Conservation (phyloP, 139 green algal species). For the Ettlia oleoabundans region DNA sequence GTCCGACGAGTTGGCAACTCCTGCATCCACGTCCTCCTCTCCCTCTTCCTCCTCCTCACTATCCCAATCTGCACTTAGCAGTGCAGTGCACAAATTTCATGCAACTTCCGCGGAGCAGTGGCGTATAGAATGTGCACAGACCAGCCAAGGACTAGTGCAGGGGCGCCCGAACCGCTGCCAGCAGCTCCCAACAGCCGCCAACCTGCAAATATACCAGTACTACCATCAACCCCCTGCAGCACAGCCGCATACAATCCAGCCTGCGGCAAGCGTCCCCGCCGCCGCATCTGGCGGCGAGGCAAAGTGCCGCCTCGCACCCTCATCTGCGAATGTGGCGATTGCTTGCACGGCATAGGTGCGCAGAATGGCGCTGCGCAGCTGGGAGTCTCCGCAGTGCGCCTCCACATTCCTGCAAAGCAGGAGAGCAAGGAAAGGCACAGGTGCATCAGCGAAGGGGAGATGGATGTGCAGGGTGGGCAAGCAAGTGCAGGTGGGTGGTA, state of each 20-base stretch:
- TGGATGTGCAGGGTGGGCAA: too few relatives aligned
- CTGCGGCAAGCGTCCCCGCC: background rate
- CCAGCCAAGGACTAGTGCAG: too few relatives aligned
- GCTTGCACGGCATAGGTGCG: constrained; percentile 38
- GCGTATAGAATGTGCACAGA: too few relatives aligned
- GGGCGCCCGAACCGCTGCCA: too few relatives aligned
- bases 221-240: background rate
- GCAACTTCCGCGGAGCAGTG: background rate
- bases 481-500: too few relatives aligned
- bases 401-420: constrained; percentile 22
- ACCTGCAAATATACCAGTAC: background rate
- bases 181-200: too few relatives aligned
- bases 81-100: too few relatives aligned
- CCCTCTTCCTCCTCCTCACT: background rate
- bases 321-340: constrained; percentile 32
- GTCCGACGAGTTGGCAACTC: background rate
- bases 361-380: constrained; percentile 24
- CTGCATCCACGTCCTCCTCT: background rate
- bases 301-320: constrained; percentile 6
- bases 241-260: background rate
- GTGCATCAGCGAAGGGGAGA: background rate
- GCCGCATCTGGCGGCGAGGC: background rate
- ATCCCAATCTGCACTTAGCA: constrained; percentile 1
- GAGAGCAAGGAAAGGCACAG: background rate
- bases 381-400: constrained; percentile 1